Evolutionary conservation across 2,329 filamentous ascomycete genomes (phyloP).

Genomic region (Penicillium sp.): DNA sequence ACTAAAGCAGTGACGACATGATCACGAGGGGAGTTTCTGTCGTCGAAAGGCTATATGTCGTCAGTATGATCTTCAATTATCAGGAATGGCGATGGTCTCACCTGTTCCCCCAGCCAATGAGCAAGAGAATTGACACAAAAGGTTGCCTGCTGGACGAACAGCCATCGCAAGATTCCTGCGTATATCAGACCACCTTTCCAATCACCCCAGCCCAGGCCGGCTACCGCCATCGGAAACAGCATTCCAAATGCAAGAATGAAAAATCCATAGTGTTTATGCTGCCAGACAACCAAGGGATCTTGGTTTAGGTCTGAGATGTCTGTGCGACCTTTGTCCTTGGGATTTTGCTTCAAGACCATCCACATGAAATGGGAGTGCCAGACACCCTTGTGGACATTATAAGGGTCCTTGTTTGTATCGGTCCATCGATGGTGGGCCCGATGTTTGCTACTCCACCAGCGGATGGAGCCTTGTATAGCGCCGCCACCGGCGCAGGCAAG

Average conservation of each 20-base stretch:
- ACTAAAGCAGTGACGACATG: slow-evolving; percentile 84
- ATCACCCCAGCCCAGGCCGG: slow-evolving; percentile 77
- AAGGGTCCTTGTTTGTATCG: slow-evolving; percentile 85
- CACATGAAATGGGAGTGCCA: slow-evolving; percentile 81
- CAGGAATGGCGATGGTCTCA: background rate
- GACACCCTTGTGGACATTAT: slow-evolving; percentile 84
- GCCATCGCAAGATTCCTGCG: slow-evolving; percentile 81
- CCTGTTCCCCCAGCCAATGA: slow-evolving; percentile 79
- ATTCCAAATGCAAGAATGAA: slow-evolving; percentile 75
- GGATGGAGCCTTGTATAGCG: slow-evolving; percentile 79
- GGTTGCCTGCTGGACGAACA: slow-evolving; percentile 88
- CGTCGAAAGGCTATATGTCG: slow-evolving; percentile 76
- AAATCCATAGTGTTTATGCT: slow-evolving; percentile 82
- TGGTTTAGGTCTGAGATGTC: slow-evolving; percentile 86
- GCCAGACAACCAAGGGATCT: slow-evolving; percentile 79
- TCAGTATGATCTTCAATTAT: background rate
- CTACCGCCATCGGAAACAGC: slow-evolving; percentile 73
- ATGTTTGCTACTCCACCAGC: slow-evolving; percentile 85
- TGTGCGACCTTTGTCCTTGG: slow-evolving; percentile 79
- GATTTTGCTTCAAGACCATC: slow-evolving; percentile 83
- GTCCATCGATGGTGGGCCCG: slow-evolving; percentile 86
- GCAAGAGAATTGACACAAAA: slow-evolving; percentile 92
- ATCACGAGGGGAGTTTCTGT: slow-evolving; percentile 81
- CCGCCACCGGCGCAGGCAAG: slow-evolving; percentile 78
- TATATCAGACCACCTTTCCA: slow-evolving; percentile 83